Conservation (phyloP, 2,329 filamentous ascomycete genomes). For the Didymosphaeria variabile region DNA sequence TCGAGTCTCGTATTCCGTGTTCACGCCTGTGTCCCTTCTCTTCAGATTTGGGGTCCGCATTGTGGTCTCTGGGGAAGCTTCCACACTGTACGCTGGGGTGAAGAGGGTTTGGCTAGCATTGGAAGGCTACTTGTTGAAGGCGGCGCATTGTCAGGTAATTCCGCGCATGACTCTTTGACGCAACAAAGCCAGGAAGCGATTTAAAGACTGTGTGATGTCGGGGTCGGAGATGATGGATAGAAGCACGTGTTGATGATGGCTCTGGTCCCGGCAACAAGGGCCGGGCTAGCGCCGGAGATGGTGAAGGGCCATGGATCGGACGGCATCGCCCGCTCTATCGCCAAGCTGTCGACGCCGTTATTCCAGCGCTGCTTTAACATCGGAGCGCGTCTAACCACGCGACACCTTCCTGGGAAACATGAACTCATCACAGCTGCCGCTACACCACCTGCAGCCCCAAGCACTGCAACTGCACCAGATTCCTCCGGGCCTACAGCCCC, state of each 20-base stretch:
- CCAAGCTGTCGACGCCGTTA: slow-evolving; percentile 15
- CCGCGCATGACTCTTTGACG: neutral
- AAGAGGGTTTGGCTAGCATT: neutral
- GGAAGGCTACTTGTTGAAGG: neutral
- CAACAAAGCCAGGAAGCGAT: no score
- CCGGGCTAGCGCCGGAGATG: neutral
- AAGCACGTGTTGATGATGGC: neutral
- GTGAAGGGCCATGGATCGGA: neutral
- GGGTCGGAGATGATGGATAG: neutral
- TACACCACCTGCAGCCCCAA: slow-evolving; percentile 20
- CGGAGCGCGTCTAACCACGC: slow-evolving; percentile 12
- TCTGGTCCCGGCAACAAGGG: neutral
- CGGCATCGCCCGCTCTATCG: slow-evolving; percentile 7
- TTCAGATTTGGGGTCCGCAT: neutral
- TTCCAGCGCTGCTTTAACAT: slow-evolving; percentile 24
- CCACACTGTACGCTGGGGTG: neutral
- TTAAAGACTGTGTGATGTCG: neutral
- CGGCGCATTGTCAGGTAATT: neutral
- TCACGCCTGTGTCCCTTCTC: neutral
- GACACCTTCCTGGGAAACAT: slow-evolving; percentile 15
- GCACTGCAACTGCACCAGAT: slow-evolving; percentile 35
- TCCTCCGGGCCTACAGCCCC: slow-evolving; percentile 50
- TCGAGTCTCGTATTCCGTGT: neutral
- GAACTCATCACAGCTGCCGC: slow-evolving; percentile 23
- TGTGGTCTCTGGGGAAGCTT: neutral